Conservation (phyloP, 2,329 filamentous ascomycete genomes). For the Zopfia rhizophila region DNA sequence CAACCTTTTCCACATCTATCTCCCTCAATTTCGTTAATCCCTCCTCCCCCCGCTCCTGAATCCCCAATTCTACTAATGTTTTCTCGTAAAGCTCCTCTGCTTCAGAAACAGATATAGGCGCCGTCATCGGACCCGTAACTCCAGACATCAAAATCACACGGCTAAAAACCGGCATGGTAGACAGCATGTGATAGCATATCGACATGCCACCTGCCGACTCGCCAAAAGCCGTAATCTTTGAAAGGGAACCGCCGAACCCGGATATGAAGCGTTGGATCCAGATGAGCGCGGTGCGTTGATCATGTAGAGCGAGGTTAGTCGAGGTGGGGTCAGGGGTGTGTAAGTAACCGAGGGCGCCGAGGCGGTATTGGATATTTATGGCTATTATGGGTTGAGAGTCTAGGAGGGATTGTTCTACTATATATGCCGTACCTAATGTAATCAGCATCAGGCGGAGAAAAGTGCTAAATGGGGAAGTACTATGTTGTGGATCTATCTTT, state of each 20-base stretch:
- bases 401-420: constrained; percentile 35
- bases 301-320: constrained; percentile 46
- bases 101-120: constrained; percentile 16
- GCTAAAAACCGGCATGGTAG: constrained; percentile 29
- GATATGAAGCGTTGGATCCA: constrained; percentile 49
- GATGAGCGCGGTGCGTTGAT: constrained; percentile 46
- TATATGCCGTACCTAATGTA: constrained; percentile 13
- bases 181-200: constrained; percentile 38
- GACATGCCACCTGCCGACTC: constrained; percentile 57
- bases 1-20: constrained; percentile 21
- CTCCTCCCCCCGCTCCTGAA: constrained; percentile 22
- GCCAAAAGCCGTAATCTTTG: constrained; percentile 51
- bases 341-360: constrained; percentile 44
- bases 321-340: constrained; percentile 54
- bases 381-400: constrained; percentile 28
- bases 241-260: constrained; percentile 48
- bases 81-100: constrained; percentile 21
- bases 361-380: constrained; percentile 36
- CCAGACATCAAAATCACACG: constrained; percentile 36
- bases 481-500: constrained; percentile 36
- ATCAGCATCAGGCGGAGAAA: neutral
- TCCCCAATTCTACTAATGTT: constrained; percentile 33
- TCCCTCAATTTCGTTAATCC: constrained; percentile 19
- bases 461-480: constrained; percentile 14
- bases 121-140: constrained; percentile 23